phyloP scores from a whole-genome alignment of 1,284 basidiomycete species.

The Cystobasidiaceae sp. region DNA sequence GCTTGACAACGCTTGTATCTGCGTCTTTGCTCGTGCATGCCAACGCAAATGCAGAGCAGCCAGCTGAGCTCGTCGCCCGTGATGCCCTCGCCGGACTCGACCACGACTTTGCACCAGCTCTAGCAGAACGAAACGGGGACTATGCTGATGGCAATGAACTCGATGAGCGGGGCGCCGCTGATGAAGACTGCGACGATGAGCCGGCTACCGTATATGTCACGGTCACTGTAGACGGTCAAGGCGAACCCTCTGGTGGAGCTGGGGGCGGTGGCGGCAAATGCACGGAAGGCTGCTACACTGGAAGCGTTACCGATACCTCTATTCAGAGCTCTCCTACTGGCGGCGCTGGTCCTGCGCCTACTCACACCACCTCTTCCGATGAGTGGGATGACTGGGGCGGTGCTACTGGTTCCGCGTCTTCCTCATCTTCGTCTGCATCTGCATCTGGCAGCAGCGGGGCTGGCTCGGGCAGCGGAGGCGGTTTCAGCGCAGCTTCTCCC shows the following conservation, averaged over 20 bases:
- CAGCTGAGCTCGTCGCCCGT: constrained; percentile 23
- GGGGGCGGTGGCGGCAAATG: constrained; percentile 1
- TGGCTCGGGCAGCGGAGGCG: neutral
- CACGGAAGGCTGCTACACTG: neutral
- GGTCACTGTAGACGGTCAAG: constrained; percentile 4
- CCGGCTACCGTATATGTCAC: constrained; percentile 14
- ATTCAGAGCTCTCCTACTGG: neutral
- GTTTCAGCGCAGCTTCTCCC: neutral
- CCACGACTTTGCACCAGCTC: neutral
- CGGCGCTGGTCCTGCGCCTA: neutral
- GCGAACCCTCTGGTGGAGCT: neutral
- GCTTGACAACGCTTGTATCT: neutral
- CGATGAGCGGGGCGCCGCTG: neutral
- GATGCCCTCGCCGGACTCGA: neutral
- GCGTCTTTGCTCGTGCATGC: neutral
- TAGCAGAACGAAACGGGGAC: neutral
- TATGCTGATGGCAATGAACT: neutral
- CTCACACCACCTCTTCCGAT: neutral
- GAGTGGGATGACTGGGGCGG: constrained; percentile 12
- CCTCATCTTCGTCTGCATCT: neutral
- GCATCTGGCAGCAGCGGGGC: neutral
- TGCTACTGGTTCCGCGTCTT: neutral
- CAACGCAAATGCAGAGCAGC: neutral
- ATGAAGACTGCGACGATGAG: neutral
- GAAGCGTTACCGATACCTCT: neutral